phyloP scores from a whole-genome alignment of 1,284 basidiomycete genomes.

The Moesziomyces sp. region DNA sequence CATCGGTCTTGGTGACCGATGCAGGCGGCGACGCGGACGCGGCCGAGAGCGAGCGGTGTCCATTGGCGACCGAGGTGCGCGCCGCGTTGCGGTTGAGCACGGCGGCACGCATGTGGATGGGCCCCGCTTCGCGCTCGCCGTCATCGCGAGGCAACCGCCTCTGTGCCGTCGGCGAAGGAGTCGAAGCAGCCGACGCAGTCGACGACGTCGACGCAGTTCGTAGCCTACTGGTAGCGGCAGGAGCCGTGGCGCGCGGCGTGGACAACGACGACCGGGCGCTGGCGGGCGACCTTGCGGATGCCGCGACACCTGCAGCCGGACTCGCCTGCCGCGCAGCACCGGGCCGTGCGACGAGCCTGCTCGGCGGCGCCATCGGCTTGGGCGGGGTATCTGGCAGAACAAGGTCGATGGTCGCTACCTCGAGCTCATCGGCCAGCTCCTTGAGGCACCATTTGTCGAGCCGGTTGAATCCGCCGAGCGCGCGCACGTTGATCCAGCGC shows the following conservation, averaged over 20 bases:
- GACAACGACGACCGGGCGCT: background rate
- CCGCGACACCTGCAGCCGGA: background rate
- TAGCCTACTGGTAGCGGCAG: slow-evolving; percentile 6
- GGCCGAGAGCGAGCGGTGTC: slow-evolving; percentile 28
- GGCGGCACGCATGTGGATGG: slow-evolving; percentile 56
- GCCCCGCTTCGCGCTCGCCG: slow-evolving; percentile 55
- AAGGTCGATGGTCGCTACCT: slow-evolving; percentile 48
- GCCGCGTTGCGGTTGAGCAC: slow-evolving; percentile 63
- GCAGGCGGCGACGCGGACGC: slow-evolving; percentile 20
- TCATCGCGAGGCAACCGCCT: slow-evolving; percentile 11
- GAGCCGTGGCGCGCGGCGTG: slow-evolving; percentile 6
- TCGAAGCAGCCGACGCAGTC: background rate
- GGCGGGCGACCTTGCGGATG: background rate
- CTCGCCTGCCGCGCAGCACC: slow-evolving; percentile 3
- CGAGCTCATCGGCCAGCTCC: slow-evolving; percentile 74
- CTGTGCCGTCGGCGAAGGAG: background rate
- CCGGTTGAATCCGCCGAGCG: slow-evolving; percentile 80
- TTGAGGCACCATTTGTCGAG: slow-evolving; percentile 86
- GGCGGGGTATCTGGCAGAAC: slow-evolving; percentile 32
- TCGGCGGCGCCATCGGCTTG: slow-evolving; percentile 1
- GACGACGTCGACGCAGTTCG: slow-evolving; percentile 5
- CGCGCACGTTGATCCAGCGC: slow-evolving; percentile 79
- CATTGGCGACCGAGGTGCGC: slow-evolving; percentile 36
- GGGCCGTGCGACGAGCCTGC: slow-evolving; percentile 14
- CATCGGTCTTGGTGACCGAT: background rate